Evolutionary conservation across 805 yeast genomes (phyloP), one percentile per base, ranked within the genome.

Genomic region (Wickerhamomyces mucosus): DNA sequence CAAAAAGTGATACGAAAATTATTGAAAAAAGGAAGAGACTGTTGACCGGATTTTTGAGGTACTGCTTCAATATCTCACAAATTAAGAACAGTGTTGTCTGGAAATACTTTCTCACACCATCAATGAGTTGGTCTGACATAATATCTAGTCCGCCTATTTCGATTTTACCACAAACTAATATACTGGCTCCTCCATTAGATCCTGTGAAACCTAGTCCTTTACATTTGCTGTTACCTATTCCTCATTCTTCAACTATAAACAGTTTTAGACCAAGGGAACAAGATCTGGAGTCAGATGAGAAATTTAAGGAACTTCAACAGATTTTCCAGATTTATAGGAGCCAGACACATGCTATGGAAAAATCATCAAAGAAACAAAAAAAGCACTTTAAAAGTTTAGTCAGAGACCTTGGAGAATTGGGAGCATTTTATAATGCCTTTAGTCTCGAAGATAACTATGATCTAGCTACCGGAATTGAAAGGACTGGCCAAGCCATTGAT

Each of bases 401-500:
- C 1, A 59, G 66, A 18, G 84, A 78, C 45, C 66, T 78, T 36
- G 76, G 84, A 1, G 92, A 82, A 40, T 53, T 83, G n/a, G 95
- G 95, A 4, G 81, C 78, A 1, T 64, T 69, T 42, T 73, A 68
- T 46, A 75, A 75, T 40, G 75, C 77, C 2, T 70, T 75, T 46
- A 64, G 75, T 37, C 53, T 75, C 20, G 78, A 75, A 41, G 59
- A 60, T 34, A 45, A 43, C 15, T 37, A 43, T 16, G 30, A 43
- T 29, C 25, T 76, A 31, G 71, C 92, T 1, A 48, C 74, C 4
- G 63, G 75, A 3, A 66, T 84, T 38, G 97, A 92, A 50, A 74
- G 75, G 39, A 72, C 85, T 18, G 96, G 97, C 2, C 86, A 82
- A 47, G 79, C 86, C 1, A 76, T 83, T 40, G 97, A 92, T 53